Percentiles rank a stretch among this genome's conserved stretches.
Conservation (phyloP, 192 early-diverging fungal genomes). For the Gaertneriomyces semiglobifer region DNA sequence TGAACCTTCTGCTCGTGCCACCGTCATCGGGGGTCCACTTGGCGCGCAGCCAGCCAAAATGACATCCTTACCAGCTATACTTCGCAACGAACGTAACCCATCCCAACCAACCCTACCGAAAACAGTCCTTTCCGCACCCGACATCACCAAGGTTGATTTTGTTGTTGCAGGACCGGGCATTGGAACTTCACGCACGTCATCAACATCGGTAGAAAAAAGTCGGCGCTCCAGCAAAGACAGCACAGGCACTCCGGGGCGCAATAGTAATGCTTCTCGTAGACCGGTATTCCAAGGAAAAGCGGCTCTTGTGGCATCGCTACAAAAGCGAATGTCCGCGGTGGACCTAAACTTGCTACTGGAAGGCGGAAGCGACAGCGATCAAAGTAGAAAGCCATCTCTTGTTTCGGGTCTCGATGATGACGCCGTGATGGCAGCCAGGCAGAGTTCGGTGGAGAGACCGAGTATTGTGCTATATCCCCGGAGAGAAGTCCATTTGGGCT, state of each 20-base stretch:
- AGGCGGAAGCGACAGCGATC: background rate
- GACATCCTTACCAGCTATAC: too few species aligned
- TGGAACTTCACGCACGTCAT: conserved; percentile 9
- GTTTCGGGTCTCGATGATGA: too few species aligned
- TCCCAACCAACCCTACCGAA: background rate
- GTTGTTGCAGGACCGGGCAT: conserved; percentile 25
- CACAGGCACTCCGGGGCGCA: background rate
- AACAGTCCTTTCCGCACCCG: conserved; percentile 12
- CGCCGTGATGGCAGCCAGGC: too few species aligned
- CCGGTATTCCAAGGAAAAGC: conserved; percentile 24
- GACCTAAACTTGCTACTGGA: conserved; percentile 13
- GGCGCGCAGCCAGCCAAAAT: too few species aligned
- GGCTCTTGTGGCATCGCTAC: conserved; percentile 17
- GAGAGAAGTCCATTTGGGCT: conserved; percentile 36
- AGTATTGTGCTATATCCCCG: conserved; percentile 44
- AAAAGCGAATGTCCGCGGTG: conserved; percentile 23
- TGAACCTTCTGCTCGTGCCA: too few species aligned
- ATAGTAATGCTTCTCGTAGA: conserved; percentile 11
- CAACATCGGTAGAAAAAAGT: conserved; percentile 4
- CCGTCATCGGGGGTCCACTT: too few species aligned
- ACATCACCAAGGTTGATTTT: conserved; percentile 22
- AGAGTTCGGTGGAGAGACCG: conserved; percentile 25
- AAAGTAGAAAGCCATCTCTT: too few species aligned
- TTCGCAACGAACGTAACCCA: too few species aligned
- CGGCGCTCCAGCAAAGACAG: conserved; percentile 5